These are phyloP conservation scores for Triangularia setosa DNA, from an alignment of 2,329 filamentous ascomycete species.

Conservation along the genomic window DNA sequence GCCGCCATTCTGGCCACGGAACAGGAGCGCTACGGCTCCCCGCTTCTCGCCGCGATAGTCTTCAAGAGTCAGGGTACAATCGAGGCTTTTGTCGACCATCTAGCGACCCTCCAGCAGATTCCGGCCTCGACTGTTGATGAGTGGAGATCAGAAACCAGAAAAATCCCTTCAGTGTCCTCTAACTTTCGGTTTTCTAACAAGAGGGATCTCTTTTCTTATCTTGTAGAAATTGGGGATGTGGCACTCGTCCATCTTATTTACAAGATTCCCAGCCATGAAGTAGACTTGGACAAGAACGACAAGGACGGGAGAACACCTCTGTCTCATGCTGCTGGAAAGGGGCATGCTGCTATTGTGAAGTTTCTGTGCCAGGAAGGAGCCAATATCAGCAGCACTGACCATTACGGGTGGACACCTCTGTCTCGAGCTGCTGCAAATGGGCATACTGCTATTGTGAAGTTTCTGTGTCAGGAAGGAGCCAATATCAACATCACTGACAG, in stretches of 20 bases:
- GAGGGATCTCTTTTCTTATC: neutral
- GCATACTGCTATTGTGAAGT: neutral
- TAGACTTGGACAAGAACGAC: neutral
- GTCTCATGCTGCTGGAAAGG: neutral
- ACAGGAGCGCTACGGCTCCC: neutral
- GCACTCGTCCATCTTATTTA: neutral
- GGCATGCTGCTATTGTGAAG: neutral
- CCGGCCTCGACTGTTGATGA: neutral
- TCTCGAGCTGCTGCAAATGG: neutral
- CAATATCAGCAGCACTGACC: too few relatives aligned
- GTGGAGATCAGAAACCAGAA: neutral
- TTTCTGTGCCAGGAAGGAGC: neutral
- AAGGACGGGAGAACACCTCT: neutral
- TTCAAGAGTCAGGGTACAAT: neutral
- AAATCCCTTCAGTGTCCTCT: neutral
- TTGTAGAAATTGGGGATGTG: neutral
- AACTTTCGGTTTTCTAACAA: neutral
- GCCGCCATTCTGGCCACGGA: neutral
- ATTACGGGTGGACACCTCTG: neutral
- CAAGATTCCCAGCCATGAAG: neutral
- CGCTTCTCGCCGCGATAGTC: neutral
- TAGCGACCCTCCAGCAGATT: neutral
- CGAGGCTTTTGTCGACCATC: neutral
- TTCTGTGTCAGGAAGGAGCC: neutral
- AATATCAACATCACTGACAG: neutral